Evolutionary conservation across 371 early-diverging fungal genomes (phyloP), one percentile per base, ranked within the genome.

Genomic region (Mucor ambiguus): DNA sequence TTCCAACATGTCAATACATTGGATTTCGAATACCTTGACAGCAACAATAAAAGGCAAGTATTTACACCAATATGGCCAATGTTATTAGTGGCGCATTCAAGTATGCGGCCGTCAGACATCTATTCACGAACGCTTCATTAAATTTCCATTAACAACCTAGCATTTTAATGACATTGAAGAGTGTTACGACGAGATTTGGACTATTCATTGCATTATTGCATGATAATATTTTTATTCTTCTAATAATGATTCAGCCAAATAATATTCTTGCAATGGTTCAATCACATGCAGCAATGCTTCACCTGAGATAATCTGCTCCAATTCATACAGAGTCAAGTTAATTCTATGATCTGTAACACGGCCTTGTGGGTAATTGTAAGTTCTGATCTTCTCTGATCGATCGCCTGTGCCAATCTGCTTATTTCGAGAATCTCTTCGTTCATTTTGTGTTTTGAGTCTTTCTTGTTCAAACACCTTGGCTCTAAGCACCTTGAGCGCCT

Each of bases 271-370:
- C 9, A 86, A 48, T 18, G 87, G 83, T 52, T 88, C 85, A 57
- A 90, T 81, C 20, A 90, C 69, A 29, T 79, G 64, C 52, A 71
- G 72, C 28, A 90, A 64, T 18, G 73, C 70, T 41, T 81, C 73
- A 2, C 93, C 93, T 22, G 82, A 76, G 64, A 94, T 71, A 1
- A 93, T 77, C 16, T 80, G 80, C 32, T 90, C 90, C 43, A 94
- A 75, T 52, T 92, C 90, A 64, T 92, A 84, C 52, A 92, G 59
- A 12, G 90, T 92, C 67, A 88, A 77, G 69, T 90, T 89, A 63
- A 94, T 88, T 52, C 95, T 87, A 75, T 95, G 95, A 67, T 95
- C 95, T 10, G 94, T 93, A 12, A 95, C 91, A 4, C 95, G 82
- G 71, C 88, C 90, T 84, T 92, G 92, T 16, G 90, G 87, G 68